Evolutionary conservation across 2,329 filamentous ascomycete genomes (phyloP).

Genomic region (Rhinocladiella similis): DNA sequence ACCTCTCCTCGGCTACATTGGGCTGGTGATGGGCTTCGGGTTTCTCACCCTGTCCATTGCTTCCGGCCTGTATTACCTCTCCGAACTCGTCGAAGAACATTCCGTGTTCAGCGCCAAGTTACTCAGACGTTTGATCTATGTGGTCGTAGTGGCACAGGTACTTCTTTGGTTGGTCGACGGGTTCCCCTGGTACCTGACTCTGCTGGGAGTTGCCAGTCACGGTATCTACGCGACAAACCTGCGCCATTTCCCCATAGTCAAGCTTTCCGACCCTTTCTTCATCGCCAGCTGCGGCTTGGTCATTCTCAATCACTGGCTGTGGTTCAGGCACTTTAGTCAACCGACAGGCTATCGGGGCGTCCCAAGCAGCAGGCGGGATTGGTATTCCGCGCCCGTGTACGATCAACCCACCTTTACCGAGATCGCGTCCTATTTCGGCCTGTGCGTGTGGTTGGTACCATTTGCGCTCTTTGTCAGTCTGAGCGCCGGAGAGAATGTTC

Average conservation of each 20-base stretch:
- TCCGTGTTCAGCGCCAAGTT: conserved; percentile 88
- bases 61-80: conserved; percentile 97
- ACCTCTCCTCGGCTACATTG: conserved; percentile 84
- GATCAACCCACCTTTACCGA: conserved; percentile 81
- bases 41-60: conserved; percentile 97
- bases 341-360: conserved; percentile 51
- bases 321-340: conserved; percentile 88
- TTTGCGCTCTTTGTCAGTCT: conserved; percentile 94
- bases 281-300: conserved; percentile 81
- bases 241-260: conserved; percentile 72
- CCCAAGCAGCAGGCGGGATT: conserved; percentile 30
- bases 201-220: conserved; percentile 78
- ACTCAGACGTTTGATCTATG: conserved; percentile 82
- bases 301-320: conserved; percentile 86
- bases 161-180: conserved; percentile 77
- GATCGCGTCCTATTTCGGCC: conserved; percentile 91
- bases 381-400: conserved; percentile 40
- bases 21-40: conserved; percentile 82
- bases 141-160: conserved; percentile 70
- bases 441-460: conserved; percentile 95
- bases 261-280: conserved; percentile 84
- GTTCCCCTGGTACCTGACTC: conserved; percentile 75
- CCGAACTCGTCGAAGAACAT: conserved; percentile 96
- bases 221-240: conserved; percentile 87
- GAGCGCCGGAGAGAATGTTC: conserved; percentile 89